These are phyloP conservation scores for Candida albicans DNA, from an alignment of 1,139 yeast species.

Conservation along the genomic window DNA sequence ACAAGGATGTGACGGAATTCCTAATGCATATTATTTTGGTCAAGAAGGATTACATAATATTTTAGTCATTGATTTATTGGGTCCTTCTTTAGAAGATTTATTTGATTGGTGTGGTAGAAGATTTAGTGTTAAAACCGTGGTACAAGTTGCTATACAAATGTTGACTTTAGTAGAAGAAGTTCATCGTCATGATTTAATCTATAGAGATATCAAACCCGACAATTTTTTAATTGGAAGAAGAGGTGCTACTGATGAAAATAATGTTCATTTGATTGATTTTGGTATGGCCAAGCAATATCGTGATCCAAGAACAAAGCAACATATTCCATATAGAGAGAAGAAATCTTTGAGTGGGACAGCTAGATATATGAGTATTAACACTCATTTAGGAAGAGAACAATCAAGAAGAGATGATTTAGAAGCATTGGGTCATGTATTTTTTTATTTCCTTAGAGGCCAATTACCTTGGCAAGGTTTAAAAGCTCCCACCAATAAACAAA, in stretches of 20 bases:
- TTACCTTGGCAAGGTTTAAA: slow-evolving; percentile 98
- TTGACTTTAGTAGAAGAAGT: slow-evolving; percentile 80
- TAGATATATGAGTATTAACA: slow-evolving; percentile 95
- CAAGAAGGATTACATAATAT: slow-evolving; percentile 97
- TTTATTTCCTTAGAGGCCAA: slow-evolving; percentile 89
- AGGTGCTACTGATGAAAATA: slow-evolving; percentile 49
- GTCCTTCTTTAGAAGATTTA: slow-evolving; percentile 93
- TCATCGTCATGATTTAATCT: slow-evolving; percentile 86
- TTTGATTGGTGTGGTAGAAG: slow-evolving; percentile 98
- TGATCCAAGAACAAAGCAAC: slow-evolving; percentile 92
- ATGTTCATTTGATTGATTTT: slow-evolving; percentile 74
- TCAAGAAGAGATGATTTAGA: slow-evolving; percentile 94
- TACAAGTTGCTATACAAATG: slow-evolving; percentile 92
- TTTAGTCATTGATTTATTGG: slow-evolving; percentile 86
- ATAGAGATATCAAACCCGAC: slow-evolving; percentile 95
- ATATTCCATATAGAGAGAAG: slow-evolving; percentile 94
- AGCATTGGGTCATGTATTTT: slow-evolving; percentile 92
- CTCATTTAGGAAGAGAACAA: slow-evolving; percentile 96
- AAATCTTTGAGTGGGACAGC: slow-evolving; percentile 96
- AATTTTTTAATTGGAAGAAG: slow-evolving; percentile 83
- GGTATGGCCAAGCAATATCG: slow-evolving; percentile 98
- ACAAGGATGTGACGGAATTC: slow-evolving; percentile 80
- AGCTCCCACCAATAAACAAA: slow-evolving; percentile 96
- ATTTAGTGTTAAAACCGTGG: slow-evolving; percentile 84
- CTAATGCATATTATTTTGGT: slow-evolving; percentile 94